Conservation (phyloP, 139 green algal species). For the Bryopsis sp. region DNA sequence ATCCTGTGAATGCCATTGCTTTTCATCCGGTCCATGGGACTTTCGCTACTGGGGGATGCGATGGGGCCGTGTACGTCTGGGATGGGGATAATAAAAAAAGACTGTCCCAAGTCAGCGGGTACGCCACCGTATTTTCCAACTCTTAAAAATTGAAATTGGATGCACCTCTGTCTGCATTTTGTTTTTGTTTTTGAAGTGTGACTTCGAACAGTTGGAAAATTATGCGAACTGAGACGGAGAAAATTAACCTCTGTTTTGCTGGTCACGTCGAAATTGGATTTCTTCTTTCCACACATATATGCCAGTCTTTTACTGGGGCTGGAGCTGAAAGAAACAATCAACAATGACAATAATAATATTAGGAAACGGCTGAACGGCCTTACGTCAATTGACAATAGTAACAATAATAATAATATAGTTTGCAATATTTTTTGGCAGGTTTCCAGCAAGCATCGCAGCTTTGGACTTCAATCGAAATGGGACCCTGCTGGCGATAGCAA, state of each 20-base stretch:
- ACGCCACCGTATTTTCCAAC: slow-evolving; percentile 7
- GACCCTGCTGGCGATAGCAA: slow-evolving; percentile 64
- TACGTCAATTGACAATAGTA: neutral
- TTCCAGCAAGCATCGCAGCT: slow-evolving; percentile 74
- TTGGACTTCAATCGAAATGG: slow-evolving; percentile 69
- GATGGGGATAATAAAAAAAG: slow-evolving; percentile 89
- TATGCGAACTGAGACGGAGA: no score
- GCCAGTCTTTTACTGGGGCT: no score
- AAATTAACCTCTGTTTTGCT: no score
- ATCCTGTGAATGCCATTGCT: slow-evolving; percentile 76
- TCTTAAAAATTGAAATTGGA: no score
- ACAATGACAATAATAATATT: no score
- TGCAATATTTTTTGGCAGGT: slow-evolving; percentile 29
- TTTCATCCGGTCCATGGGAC: slow-evolving; percentile 72
- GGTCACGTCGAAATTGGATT: no score
- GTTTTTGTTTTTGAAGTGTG: no score
- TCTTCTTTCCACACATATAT: no score
- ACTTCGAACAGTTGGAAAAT: no score
- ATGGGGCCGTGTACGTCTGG: slow-evolving; percentile 86
- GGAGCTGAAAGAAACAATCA: no score
- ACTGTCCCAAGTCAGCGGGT: slow-evolving; percentile 53
- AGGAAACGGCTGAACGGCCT: no score
- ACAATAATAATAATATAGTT: neutral
- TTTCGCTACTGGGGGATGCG: slow-evolving; percentile 84
- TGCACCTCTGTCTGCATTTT: no score